Conservation (phyloP, 2,329 filamentous ascomycete species). For the Claviceps sp. region DNA sequence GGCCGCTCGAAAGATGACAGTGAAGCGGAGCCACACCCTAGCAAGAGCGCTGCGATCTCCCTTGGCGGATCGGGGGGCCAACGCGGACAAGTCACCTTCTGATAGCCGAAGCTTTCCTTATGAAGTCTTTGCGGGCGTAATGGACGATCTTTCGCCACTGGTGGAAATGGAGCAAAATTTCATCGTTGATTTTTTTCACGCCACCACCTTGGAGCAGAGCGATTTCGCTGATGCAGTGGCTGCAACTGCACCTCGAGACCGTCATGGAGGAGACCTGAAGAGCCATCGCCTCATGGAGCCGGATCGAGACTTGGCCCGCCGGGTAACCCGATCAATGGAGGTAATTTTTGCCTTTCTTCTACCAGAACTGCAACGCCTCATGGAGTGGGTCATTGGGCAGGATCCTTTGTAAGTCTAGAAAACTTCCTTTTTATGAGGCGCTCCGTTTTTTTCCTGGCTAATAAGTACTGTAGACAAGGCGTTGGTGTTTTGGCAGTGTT, state of each 20-base stretch:
- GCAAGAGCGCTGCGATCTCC: slow-evolving; percentile 60
- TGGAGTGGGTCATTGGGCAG: slow-evolving; percentile 69
- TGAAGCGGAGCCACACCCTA: slow-evolving; percentile 83
- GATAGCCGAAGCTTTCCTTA: slow-evolving; percentile 59
- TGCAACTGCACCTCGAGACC: slow-evolving; percentile 49
- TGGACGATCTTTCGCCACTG: slow-evolving; percentile 71
- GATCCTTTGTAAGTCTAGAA: slow-evolving; percentile 61
- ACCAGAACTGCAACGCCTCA: slow-evolving; percentile 60
- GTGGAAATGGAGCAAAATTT: slow-evolving; percentile 95
- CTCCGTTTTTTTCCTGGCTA: slow-evolving; percentile 3
- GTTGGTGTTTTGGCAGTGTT: slow-evolving; percentile 73
- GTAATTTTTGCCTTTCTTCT: slow-evolving; percentile 75
- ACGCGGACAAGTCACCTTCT: slow-evolving; percentile 39
- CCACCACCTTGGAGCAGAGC: slow-evolving; percentile 65
- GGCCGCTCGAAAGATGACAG: slow-evolving; percentile 78
- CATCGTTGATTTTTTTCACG: slow-evolving; percentile 90
- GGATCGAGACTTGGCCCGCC: slow-evolving; percentile 72
- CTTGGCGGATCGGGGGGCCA: slow-evolving; percentile 42
- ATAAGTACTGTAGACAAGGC: slow-evolving; percentile 50
- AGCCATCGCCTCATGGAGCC: slow-evolving; percentile 72
- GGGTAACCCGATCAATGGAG: slow-evolving; percentile 79
- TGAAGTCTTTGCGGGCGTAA: slow-evolving; percentile 66
- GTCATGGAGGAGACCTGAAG: slow-evolving; percentile 59
- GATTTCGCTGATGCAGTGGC: slow-evolving; percentile 77
- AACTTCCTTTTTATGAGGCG: not conserved